Base-by-base conservation (phyloP, 2,329 filamentous ascomycete genomes). In the Trichoderma brevicompactum region DNA sequence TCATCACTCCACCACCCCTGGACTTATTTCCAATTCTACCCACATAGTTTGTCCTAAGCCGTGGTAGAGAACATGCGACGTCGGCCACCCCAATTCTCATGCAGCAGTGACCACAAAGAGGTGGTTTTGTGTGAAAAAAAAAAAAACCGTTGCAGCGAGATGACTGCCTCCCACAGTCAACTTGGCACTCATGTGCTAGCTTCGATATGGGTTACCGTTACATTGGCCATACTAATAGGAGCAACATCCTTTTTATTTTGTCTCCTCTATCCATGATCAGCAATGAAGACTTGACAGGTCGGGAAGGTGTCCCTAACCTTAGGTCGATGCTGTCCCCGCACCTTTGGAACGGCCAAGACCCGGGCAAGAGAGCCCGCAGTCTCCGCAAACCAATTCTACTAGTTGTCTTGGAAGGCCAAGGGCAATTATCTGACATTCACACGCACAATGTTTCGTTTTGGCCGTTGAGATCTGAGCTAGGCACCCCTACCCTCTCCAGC, bases 381-480 rank as follows among this genome's bases (percentile, higher is more conserved):
- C 60, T 54, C 60, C 49, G 49, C 60, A 46, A 38, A 9, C 49
- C 49, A 40, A 8, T 54, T 63, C 9, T 28, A 19, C 9, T 28
- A 19, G 15, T 52, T 19, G 32, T 52, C 36, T 19, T 61, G 23
- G 38, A 53, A 36, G 40, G 40, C 40, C 38, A 41, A 52, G 44
- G 36, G 46, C 36, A 36, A 19, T 53, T 17, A 54, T 54, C 40
- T 34, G 28, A 46, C 48, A 53, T 54, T 63, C n/a, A 36, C 43
- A 59, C 49, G 50, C 56, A 41, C 43, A 62, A 28, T 54, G 49
- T 54, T 34, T 63, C 40, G 10, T 54, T 54, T 54, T 15, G 60
- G 40, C n/a, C 38, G 60, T 46, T 63, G 60, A 63, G 60, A 63
- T 63, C 60, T 63, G 48, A 54, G 60, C 60, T 38, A 38, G 60